Base-by-base conservation (phyloP, 2,329 filamentous ascomycete species). In the Nothophaeocryptopus gaeumannii region DNA sequence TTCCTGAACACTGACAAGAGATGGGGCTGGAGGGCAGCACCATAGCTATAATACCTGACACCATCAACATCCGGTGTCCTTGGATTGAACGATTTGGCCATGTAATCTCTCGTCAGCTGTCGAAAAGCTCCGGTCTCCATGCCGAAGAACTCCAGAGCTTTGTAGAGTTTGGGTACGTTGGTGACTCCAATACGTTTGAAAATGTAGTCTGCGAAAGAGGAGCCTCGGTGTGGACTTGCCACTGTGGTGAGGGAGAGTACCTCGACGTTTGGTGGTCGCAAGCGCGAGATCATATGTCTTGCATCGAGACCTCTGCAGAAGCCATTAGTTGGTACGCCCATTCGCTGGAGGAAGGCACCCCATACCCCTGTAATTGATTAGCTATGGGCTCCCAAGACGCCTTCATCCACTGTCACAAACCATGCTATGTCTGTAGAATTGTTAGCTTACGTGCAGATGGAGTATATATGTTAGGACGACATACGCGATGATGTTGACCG, bases 161-260 rank as follows among this genome's bases (percentile, higher is more conserved):
- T 75, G 66, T 82, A 84, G 31, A 83, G 64, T 35, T 75, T 75
- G 8, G 78, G 75, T 2, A 83, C 66, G 14, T 74, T 75, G 33
- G 74, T 73, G 11, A 68, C 63, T 33, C 80, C 80, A 47, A 84
- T 80, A 35, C 73, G 73, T 5, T 80, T 72, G 58, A 84, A 76
- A 51, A 82, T 70, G 63, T 81, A 81, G 64, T 85, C 82, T 36
- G 82, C 82, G 54, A 84, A 80, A 5, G 80, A 74, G 20, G 79
- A 82, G 3, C 81, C 80, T 67, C 76, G 68, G 68, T 85, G 82
- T 1, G 82, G 82, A 11, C 78, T 80, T 2, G 81, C 80, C 50
- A 85, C 77, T 0, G 82, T 84, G 0, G 82, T 84, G 57, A 85
- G 65, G 0, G 81, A 84, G 33, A 90, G 76, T 51, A 96, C 87